Evolutionary conservation across 176 grass and related monocot genomes (phyloP).

Genomic region (Otatea glauca): DNA sequence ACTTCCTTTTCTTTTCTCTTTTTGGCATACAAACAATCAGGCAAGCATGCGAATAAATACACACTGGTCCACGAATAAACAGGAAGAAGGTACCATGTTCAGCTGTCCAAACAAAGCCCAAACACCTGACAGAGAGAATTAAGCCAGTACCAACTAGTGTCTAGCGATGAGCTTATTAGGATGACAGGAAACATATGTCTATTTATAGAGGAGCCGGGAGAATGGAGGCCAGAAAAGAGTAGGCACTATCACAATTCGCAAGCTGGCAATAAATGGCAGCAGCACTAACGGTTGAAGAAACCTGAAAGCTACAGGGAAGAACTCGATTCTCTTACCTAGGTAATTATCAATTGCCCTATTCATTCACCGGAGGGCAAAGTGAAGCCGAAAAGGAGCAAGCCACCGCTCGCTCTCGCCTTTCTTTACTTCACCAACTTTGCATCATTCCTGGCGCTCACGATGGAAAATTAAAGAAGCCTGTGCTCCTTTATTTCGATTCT

Average conservation of each 20-base stretch:
- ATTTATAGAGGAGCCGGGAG: conserved; percentile 41
- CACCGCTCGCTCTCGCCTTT: conserved; percentile 19
- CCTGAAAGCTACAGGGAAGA: conserved; percentile 35
- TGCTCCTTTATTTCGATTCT: conserved; percentile 28
- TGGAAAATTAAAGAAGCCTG: conserved; percentile 37
- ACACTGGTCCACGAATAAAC: background rate
- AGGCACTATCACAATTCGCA: conserved; percentile 1
- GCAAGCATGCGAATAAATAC: background rate
- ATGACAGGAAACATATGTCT: background rate
- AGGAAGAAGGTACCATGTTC: conserved; percentile 40
- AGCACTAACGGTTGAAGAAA: conserved; percentile 19
- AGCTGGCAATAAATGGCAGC: conserved; percentile 25
- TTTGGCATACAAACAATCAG: background rate
- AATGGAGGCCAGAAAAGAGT: background rate
- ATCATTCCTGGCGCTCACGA: conserved; percentile 41
- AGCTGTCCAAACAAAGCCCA: background rate
- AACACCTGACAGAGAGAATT: conserved; percentile 12
- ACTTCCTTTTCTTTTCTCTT: background rate
- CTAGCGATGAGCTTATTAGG: background rate
- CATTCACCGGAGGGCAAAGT: background rate
- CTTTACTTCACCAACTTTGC: background rate
- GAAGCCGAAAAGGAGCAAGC: background rate
- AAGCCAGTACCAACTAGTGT: background rate
- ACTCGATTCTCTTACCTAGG: conserved; percentile 49
- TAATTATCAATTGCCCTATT: background rate